These are phyloP conservation scores for Nakazawaea peltata DNA, from an alignment of 805 yeast species.

Conservation along the genomic window DNA sequence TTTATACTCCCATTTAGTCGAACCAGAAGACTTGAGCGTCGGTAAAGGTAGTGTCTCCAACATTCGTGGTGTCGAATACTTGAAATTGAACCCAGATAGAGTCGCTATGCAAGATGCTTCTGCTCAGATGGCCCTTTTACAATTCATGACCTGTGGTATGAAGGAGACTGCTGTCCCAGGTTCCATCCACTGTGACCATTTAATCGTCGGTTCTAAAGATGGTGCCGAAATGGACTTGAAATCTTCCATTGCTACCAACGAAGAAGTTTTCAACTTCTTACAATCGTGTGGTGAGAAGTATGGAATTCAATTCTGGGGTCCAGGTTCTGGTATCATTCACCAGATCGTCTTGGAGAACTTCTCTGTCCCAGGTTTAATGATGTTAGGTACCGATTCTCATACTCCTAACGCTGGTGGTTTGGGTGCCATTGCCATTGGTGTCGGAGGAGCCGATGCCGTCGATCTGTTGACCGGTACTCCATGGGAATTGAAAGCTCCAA, in stretches of 20 bases:
- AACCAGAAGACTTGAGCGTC: slow-evolving; percentile 82
- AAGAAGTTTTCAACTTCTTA: slow-evolving; percentile 91
- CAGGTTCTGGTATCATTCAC: slow-evolving; percentile 97
- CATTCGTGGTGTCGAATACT: slow-evolving; percentile 81
- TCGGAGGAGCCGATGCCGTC: slow-evolving; percentile 99
- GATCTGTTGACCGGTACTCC: slow-evolving; percentile 92
- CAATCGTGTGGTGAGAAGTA: slow-evolving; percentile 87
- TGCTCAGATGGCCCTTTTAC: slow-evolving; percentile 96
- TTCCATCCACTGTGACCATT: slow-evolving; percentile 96
- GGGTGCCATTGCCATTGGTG: slow-evolving; percentile 97
- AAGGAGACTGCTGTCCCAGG: slow-evolving; percentile 89
- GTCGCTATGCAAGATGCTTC: slow-evolving; percentile 99
- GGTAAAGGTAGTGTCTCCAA: slow-evolving; percentile 24
- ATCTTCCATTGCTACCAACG: slow-evolving; percentile 81
- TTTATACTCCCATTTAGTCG: slow-evolving; percentile 88
- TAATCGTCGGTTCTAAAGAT: slow-evolving; percentile 82
- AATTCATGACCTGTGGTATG: slow-evolving; percentile 94
- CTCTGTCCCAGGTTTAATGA: slow-evolving; percentile 95
- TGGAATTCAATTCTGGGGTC: slow-evolving; percentile 98
- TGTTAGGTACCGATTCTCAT: slow-evolving; percentile 96
- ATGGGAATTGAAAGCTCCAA: slow-evolving; percentile 98
- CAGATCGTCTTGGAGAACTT: slow-evolving; percentile 95
- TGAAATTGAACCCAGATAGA: slow-evolving; percentile 94
- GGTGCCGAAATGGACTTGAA: slow-evolving; percentile 84
- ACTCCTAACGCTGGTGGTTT: slow-evolving; percentile 98